A percentile compares a stretch with the other conserved stretches of the same genome.
These are phyloP conservation scores for Nitzschia sp. DNA, from an alignment of 108 stramenopile genomes.

Conservation along the genomic window DNA sequence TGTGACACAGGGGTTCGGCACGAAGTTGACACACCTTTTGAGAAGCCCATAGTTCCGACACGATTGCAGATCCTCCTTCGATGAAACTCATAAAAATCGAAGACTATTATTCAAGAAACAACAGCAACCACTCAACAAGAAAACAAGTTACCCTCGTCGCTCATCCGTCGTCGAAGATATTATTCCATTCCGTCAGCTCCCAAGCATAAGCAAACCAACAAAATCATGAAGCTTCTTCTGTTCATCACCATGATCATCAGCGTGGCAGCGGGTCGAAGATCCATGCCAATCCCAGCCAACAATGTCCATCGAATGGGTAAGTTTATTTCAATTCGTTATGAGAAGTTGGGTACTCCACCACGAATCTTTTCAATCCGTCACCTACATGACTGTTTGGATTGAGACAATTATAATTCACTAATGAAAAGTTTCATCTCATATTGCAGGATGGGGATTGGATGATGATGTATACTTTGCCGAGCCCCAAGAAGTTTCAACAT, in stretches of 20 bases:
- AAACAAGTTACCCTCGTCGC: background rate
- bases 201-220: background rate
- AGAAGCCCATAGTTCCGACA: background rate
- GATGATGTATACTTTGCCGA: slow-evolving; percentile 2
- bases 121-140: background rate
- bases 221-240: slow-evolving; percentile 1
- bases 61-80: background rate
- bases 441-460: slow-evolving; percentile 5
- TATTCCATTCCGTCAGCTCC: background rate
- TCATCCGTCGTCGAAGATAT: background rate
- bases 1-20: slow-evolving; percentile 6
- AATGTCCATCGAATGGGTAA: slow-evolving; percentile 6
- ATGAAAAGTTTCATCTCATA: too few species aligned
- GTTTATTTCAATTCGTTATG: background rate
- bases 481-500: slow-evolving; percentile 1
- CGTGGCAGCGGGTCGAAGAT: slow-evolving; percentile 1
- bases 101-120: too few species aligned
- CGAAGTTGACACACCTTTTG: background rate
- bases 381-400: too few species aligned
- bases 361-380: background rate
- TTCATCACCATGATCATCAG: background rate
- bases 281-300: background rate
- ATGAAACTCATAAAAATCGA: background rate
- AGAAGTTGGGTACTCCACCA: background rate
- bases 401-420: too few species aligned